Evolutionary conservation across 2,329 filamentous ascomycete genomes (phyloP).

Genomic region (Parasarocladium wereldwijsianum): DNA sequence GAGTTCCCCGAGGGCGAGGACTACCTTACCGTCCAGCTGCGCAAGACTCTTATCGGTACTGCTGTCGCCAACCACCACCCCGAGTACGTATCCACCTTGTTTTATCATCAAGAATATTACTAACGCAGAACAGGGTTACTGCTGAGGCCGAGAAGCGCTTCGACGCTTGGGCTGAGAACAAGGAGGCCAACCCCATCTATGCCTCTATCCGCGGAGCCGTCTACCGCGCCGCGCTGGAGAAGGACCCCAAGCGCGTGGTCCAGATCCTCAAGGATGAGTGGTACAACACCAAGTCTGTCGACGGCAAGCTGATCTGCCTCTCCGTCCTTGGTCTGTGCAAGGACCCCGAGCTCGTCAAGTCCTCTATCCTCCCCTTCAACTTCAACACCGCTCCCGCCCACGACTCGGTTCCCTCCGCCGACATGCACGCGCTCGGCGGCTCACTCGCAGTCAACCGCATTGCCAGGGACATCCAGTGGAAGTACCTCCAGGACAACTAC

Average conservation of each 20-base stretch:
- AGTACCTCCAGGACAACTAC: constrained; percentile 78
- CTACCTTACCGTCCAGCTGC: constrained; percentile 68
- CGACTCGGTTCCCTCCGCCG: constrained; percentile 64
- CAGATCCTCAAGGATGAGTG: constrained; percentile 75
- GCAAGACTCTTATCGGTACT: constrained; percentile 62
- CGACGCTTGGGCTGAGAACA: constrained; percentile 59
- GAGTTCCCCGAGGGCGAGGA: constrained; percentile 65
- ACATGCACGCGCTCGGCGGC: constrained; percentile 71
- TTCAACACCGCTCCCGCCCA: constrained; percentile 47
- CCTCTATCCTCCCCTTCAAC: constrained; percentile 60
- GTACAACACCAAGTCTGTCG: constrained; percentile 66
- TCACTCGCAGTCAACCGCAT: constrained; percentile 59
- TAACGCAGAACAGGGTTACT: constrained; percentile 35
- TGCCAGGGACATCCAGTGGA: constrained; percentile 65
- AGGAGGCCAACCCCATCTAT: constrained; percentile 55
- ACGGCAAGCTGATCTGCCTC: constrained; percentile 80
- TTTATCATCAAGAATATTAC: constrained; percentile 7
- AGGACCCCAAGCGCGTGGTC: constrained; percentile 53
- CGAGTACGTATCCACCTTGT: constrained; percentile 34
- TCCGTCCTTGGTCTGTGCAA: constrained; percentile 61
- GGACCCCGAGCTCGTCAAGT: constrained; percentile 49
- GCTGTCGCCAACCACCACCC: constrained; percentile 68
- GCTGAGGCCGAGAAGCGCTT: constrained; percentile 68
- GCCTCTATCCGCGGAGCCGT: constrained; percentile 69
- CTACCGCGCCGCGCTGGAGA: constrained; percentile 63